phyloP scores from a whole-genome alignment of 805 yeast species.

The Torulaspora indica region DNA sequence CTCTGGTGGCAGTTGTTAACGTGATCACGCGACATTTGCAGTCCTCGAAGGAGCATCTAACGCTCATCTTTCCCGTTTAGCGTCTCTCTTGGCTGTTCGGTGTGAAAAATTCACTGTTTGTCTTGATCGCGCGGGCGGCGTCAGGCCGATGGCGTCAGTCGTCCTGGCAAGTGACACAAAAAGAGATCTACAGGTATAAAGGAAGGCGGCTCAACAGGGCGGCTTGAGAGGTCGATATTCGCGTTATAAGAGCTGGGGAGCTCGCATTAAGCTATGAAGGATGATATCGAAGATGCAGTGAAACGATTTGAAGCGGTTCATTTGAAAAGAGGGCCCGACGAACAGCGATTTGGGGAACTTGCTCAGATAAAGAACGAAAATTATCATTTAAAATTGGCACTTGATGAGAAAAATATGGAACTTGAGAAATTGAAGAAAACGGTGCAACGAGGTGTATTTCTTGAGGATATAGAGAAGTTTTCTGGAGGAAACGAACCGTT shows the following conservation, averaged over 20 bases:
- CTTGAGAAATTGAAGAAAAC: constrained; percentile 11
- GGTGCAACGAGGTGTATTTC: constrained; percentile 5
- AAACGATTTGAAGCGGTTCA: constrained; percentile 9
- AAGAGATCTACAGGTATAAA: not conserved
- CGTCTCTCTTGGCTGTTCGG: not conserved
- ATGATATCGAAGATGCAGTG: constrained; percentile 8
- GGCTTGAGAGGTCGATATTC: too few relatives aligned
- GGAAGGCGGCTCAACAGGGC: too few relatives aligned
- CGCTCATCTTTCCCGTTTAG: constrained; percentile 7
- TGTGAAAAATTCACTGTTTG: not conserved
- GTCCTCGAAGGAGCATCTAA: constrained; percentile 26
- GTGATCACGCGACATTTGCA: constrained; percentile 24
- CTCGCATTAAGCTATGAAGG: not conserved
- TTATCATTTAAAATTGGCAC: constrained; percentile 23
- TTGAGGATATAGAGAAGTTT: constrained; percentile 5
- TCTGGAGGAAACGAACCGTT: not conserved
- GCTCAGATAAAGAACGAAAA: constrained; percentile 21
- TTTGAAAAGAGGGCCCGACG: constrained; percentile 4
- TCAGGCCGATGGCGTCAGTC: not conserved
- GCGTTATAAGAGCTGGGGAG: not conserved
- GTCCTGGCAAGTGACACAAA: constrained; percentile 1
- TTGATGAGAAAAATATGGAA: constrained; percentile 23
- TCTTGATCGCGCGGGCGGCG: not conserved
- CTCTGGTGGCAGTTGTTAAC: constrained; percentile 9
- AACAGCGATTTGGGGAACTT: constrained; percentile 8